Evolutionary conservation across 352 stramenopile species (phyloP), one percentile per base, ranked within the genome.

Genomic region (Hyaloperonospora brassicae): DNA sequence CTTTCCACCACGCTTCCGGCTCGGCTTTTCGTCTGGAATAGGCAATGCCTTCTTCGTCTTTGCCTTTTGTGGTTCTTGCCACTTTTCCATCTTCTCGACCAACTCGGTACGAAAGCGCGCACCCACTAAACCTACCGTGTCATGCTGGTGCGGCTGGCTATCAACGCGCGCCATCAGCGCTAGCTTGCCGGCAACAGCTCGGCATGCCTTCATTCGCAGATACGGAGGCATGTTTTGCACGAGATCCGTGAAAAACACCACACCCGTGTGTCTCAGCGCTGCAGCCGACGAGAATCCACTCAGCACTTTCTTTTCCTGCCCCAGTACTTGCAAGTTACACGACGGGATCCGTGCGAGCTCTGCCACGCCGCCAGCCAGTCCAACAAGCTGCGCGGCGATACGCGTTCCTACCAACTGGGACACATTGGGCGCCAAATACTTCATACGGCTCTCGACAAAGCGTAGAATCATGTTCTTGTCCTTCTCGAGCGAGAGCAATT

Each of bases 21-120:
- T 87, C 17, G 87, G 88, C 60, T 98, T 98, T 61, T 92, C 92
- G 65, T 98, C 96, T 36, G 93, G 91, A 49, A 96, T 93, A 11
- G 97, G 96, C 52, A 99, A 74, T 9, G 97, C 90, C 67, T 99
- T 99, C 61, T 98, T 94, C 4, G 87, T 96, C 62, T 97, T 97
- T 31, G 91, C 95, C 60, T 97, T 97, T 46, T 98, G 89, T 2
- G 95, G 95, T 59, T 99, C 95, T 59, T 98, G 87, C 87, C 87
- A 98, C 59, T 99, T 98, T 51, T 89, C 80, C 68, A 99, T 95
- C 66, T 99, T 98, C 0, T 72, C 67, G 27, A 93, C 57, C n/a
- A 98, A 79, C 27, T 98, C 86, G 5, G 78, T 71, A 24, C 84
- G 78, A 59, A 98, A 98, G 42, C 80, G 73, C 14, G 78, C 61